A percentile compares a stretch with the other conserved stretches of the same genome.
phyloP scores from a whole-genome alignment of 2,329 filamentous ascomycete species.

The Paecilomyces fulvus region DNA sequence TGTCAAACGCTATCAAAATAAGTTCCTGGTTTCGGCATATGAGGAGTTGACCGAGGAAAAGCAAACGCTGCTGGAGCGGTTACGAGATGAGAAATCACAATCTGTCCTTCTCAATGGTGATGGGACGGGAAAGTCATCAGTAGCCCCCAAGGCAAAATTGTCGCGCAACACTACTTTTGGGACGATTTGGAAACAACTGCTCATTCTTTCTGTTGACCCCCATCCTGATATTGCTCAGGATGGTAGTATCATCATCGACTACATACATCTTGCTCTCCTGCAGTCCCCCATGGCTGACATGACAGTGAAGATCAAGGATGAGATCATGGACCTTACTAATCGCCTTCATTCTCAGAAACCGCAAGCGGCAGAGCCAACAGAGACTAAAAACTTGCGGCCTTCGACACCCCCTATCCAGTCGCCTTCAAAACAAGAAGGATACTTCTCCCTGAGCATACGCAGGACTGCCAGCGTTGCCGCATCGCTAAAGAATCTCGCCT shows the following conservation, averaged over 20 bases:
- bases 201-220: constrained; percentile 86
- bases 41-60: constrained; percentile 83
- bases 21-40: constrained; percentile 84
- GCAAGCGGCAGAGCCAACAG: constrained; percentile 25
- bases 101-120: constrained; percentile 10
- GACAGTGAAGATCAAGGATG: constrained; percentile 64
- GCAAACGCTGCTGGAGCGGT: constrained; percentile 53
- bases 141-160: constrained; percentile 18
- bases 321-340: constrained; percentile 38
- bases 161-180: constrained; percentile 88
- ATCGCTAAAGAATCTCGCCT: constrained; percentile 54
- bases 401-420: constrained; percentile 42
- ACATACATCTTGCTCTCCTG: constrained; percentile 68
- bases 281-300: constrained; percentile 65
- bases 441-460: constrained; percentile 52
- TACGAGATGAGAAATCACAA: constrained; percentile 24
- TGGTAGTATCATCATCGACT: constrained; percentile 77
- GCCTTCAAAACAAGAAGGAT: constrained; percentile 49
- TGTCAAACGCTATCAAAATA: constrained; percentile 79
- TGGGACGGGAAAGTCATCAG: constrained; percentile 12
- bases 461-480: constrained; percentile 58
- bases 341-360: constrained; percentile 28
- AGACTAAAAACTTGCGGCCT: constrained; percentile 29
- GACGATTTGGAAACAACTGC: constrained; percentile 85
- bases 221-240: constrained; percentile 87